Evolutionary conservation across 2,329 filamentous ascomycete species (phyloP).

Genomic region (Didymella keratinophila): DNA sequence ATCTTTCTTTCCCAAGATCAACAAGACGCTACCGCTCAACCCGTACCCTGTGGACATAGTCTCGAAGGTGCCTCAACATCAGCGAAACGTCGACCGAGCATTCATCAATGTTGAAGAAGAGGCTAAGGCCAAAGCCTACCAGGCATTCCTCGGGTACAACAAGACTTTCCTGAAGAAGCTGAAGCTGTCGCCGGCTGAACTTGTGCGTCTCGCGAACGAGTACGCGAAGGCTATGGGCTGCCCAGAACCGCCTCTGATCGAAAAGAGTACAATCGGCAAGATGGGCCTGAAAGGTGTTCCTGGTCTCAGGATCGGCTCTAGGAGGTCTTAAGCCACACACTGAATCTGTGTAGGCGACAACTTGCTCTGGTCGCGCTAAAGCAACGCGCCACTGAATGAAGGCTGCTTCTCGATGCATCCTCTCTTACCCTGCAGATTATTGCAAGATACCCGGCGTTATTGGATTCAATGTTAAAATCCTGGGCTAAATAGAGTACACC

Average conservation of each 20-base stretch:
- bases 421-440: slow-evolving; percentile 13
- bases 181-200: slow-evolving; percentile 47
- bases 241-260: slow-evolving; percentile 56
- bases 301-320: slow-evolving; percentile 49
- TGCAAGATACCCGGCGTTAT: slow-evolving; percentile 22
- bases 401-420: not conserved
- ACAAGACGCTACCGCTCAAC: slow-evolving; percentile 60
- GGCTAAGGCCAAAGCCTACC: slow-evolving; percentile 55
- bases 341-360: slow-evolving; percentile 16
- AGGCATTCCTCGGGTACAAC: slow-evolving; percentile 58
- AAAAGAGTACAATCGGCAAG: slow-evolving; percentile 56
- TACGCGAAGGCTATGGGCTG: slow-evolving; percentile 55
- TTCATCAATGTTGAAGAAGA: slow-evolving; percentile 51
- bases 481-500: slow-evolving; percentile 5
- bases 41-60: slow-evolving; percentile 57
- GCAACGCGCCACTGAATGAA: slow-evolving; percentile 4
- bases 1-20: slow-evolving; percentile 59
- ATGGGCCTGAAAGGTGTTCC: slow-evolving; percentile 58
- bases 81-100: slow-evolving; percentile 43
- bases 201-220: slow-evolving; percentile 56
- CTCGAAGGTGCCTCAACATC: slow-evolving; percentile 43
- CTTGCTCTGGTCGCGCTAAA: not conserved
- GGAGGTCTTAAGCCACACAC: slow-evolving; percentile 19
- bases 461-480: slow-evolving; percentile 8
- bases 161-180: slow-evolving; percentile 56